Conservation (phyloP, 306 rosid genomes). For the Lotus japonicus region DNA sequence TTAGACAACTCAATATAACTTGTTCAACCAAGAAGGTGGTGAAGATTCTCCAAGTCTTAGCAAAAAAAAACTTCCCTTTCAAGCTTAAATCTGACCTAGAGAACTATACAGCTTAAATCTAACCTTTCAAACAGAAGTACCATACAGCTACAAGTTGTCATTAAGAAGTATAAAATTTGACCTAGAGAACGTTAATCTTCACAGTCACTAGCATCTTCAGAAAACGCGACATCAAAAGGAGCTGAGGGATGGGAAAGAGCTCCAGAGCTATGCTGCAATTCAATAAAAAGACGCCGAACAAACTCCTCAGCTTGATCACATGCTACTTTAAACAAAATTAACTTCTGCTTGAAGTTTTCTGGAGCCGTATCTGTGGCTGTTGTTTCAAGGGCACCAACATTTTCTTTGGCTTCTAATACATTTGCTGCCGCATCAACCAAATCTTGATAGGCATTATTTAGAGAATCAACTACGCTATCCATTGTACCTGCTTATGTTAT, state of each 20-base stretch:
- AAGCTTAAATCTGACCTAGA: too few species aligned
- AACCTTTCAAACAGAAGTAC: too few species aligned
- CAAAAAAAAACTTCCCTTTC: too few species aligned
- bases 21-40: too few species aligned
- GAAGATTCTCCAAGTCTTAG: too few species aligned
- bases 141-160: too few species aligned
- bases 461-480: constrained; percentile 65
- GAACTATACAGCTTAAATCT: too few species aligned
- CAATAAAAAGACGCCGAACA: constrained; percentile 65
- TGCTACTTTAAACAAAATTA: constrained; percentile 68
- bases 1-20: too few species aligned
- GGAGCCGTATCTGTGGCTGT: constrained; percentile 55
- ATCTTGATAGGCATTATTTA: constrained; percentile 60
- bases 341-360: constrained; percentile 68
- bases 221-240: constrained; percentile 62
- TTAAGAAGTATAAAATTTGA: too few species aligned
- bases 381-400: constrained; percentile 41
- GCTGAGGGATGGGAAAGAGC: constrained; percentile 50
- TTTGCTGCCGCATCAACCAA: constrained; percentile 61
- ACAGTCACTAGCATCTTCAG: constrained; percentile 52
- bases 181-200: background rate
- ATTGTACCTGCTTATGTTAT: constrained; percentile 27
- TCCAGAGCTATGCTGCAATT: constrained; percentile 66
- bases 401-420: constrained; percentile 58
- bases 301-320: constrained; percentile 85